Base-by-base conservation (phyloP, 1,284 basidiomycete genomes). In the Pulveroboletus sp. region DNA sequence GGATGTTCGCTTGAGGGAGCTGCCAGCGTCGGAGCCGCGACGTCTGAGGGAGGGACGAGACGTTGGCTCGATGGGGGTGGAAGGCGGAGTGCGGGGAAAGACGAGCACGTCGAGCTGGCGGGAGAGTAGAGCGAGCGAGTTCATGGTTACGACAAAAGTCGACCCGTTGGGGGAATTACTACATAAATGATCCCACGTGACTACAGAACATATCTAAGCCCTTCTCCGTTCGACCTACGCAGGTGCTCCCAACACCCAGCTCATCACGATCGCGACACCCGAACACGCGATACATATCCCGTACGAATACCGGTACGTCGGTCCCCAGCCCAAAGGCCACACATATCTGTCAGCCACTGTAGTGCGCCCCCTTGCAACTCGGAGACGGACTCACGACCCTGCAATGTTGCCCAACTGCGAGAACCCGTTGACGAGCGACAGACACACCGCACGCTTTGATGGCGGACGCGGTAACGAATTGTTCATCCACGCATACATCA, bases 391-490 rank as follows among this genome's bases (percentile, higher is more conserved):
- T 72, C 71, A 89, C 75, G 87, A 87, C 60, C 89, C 86, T 38
- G 81, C 75, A 54, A 89, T 74, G 66, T 90, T 89, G 6, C 87
- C 87, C 22, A 89, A 72, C 63, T 86, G 85, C 43, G 83, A 82
- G 70, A 87, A 87, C n/a, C 81, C 83, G 65, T 89, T 88, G 65
- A 86, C 82, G 58, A 86, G 75, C 2, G 87, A 86, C 54, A 90
- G 75, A 10, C 83, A 85, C 33, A 88, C 85, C 28, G 86, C 88
- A 52, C 87, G 83, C 70, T 87, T 89, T 36, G 84, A 81, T 5
- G 86, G 81, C 20, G 86, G 85, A 33, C 81, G 81, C 47, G 87
- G 81, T 64, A 91, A 80, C 11, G 82, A 82, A 69, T 84, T 86
- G 65, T 78, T 83, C 58, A 85, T 77, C 88, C 89, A 91, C 7